These are phyloP conservation scores for Beauveria bassiana DNA, from an alignment of 2,329 filamentous ascomycete species.

Conservation along the genomic window DNA sequence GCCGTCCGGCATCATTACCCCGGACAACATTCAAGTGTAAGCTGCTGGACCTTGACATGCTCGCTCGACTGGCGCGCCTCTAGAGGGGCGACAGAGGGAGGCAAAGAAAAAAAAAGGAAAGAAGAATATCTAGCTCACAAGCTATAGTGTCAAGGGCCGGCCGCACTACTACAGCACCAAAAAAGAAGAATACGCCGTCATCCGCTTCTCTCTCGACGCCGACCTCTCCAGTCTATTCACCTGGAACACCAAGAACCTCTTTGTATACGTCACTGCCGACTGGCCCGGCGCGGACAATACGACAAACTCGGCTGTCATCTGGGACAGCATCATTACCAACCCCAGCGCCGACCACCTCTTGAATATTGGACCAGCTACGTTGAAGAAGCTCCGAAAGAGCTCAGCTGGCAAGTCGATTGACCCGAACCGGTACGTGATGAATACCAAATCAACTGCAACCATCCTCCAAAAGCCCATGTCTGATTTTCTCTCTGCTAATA, in stretches of 20 bases:
- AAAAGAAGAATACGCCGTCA: conserved; percentile 91
- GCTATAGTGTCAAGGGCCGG: conserved; percentile 67
- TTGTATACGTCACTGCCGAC: conserved; percentile 87
- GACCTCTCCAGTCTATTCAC: conserved; percentile 91
- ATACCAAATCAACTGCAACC: too few relatives aligned
- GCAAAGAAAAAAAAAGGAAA: background rate
- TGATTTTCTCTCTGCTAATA: background rate
- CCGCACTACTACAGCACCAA: conserved; percentile 94
- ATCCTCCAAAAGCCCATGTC: background rate
- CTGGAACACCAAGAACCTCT: conserved; percentile 99
- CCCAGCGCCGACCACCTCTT: conserved; percentile 55
- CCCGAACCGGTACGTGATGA: conserved; percentile 40
- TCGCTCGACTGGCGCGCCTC: too few relatives aligned
- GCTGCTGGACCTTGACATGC: conserved; percentile 19
- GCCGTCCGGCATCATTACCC: conserved; percentile 54
- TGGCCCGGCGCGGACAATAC: conserved; percentile 41
- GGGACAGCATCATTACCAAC: conserved; percentile 88
- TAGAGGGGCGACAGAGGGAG: too few relatives aligned
- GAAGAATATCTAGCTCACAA: background rate
- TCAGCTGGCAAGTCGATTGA: conserved; percentile 54
- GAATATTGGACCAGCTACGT: conserved; percentile 51
- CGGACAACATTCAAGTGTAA: conserved; percentile 82
- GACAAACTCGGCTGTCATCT: conserved; percentile 76
- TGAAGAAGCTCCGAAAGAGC: conserved; percentile 55
- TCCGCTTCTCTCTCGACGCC: conserved; percentile 87